Conservation (phyloP, 257 asterid species). For the Jasminum sambac region DNA sequence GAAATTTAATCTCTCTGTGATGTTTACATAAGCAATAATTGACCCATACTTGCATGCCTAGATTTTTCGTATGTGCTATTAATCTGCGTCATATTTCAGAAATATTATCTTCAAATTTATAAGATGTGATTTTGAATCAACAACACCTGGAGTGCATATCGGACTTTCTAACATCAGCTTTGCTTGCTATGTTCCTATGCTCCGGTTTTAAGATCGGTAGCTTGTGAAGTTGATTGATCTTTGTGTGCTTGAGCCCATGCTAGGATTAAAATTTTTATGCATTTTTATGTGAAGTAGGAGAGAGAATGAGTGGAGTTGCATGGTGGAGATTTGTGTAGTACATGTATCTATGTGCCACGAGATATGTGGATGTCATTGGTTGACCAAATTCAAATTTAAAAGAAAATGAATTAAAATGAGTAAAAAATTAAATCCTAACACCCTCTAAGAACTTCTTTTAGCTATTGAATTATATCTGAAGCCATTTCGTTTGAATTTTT, state of each 20-base stretch:
- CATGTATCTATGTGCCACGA: no score
- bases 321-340: no score
- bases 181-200: conserved; percentile 1
- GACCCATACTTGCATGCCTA: conserved; percentile 6
- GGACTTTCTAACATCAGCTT: background rate
- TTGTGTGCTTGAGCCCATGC: background rate
- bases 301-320: no score
- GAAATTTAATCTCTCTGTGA: background rate
- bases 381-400: no score
- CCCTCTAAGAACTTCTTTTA: background rate
- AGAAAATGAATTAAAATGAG: no score
- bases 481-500: background rate
- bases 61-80: conserved; percentile 10
- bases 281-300: no score
- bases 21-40: background rate
- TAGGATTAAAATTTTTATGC: no score
- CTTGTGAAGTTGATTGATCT: background rate
- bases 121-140: background rate
- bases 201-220: conserved; percentile 12
- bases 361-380: no score
- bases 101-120: background rate
- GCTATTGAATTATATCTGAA: background rate
- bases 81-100: conserved; percentile 2
- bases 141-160: background rate
- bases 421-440: no score